Percentiles rank a stretch among this genome's conserved stretches.
These are phyloP conservation scores for Musa troglodytarum DNA, from an alignment of 176 grass and related monocot species.

Conservation along the genomic window DNA sequence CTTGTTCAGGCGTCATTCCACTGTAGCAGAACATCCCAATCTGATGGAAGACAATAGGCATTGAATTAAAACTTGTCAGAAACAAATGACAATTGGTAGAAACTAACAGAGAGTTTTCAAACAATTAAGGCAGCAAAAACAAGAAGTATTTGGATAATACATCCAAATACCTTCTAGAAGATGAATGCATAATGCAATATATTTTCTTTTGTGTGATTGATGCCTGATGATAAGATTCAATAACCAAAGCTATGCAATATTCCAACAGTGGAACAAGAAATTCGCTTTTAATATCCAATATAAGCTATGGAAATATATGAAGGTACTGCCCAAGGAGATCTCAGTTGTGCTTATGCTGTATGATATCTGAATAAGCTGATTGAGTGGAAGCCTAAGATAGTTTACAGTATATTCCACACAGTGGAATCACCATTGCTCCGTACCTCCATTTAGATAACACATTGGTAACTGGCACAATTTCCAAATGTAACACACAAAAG, in stretches of 20 bases:
- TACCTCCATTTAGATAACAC: neutral
- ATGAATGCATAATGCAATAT: neutral
- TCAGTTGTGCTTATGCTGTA: no score
- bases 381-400: no score
- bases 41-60: slow-evolving; percentile 19
- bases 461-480: neutral
- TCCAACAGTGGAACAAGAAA: neutral
- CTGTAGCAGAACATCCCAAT: slow-evolving; percentile 99
- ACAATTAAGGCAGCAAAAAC: neutral
- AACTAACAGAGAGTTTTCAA: neutral
- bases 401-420: no score
- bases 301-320: no score
- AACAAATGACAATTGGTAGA: neutral
- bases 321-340: no score
- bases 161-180: neutral
- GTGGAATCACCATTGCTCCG: neutral
- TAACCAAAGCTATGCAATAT: neutral
- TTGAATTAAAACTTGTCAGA: neutral
- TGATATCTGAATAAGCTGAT: no score
- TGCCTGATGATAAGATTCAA: neutral
- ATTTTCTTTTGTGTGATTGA: neutral
- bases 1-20: slow-evolving; percentile 89
- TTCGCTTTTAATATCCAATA: no score
- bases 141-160: neutral
- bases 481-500: neutral